Evolutionary conservation across 345 rosid species (phyloP), one percentile per base, ranked within the genome.

Genomic region (Euphorbia tirucalli): DNA sequence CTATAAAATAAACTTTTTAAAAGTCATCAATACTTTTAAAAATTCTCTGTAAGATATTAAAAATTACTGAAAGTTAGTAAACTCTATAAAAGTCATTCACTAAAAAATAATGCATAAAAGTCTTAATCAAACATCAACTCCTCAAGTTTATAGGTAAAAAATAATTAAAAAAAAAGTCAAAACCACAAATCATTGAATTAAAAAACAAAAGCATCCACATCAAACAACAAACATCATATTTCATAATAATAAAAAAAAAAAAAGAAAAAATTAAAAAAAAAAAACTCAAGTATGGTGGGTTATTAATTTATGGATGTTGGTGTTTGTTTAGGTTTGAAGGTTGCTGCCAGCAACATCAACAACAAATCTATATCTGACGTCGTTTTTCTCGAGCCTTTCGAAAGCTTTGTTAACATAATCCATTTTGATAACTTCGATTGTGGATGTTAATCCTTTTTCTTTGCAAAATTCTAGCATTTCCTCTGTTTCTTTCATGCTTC

Each of bases 321-420:
- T 61, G 24, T 65, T 64, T 43, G 54, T 30, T 22, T 35, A 35
- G 39, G 69, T 63, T 31, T 84, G 80, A 31, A 95, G 87, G 71
- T 88, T 88, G 88, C 97, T 95, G 71, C 99, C 97, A 1, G 82
- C 88, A 0, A 95, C 91, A 73, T 95, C 99, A 16, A 95, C 91
- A 0, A 90, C 97, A 25, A 95, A 95, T 75, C 97, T 77, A 56
- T 92, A 92, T 66, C 99, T 83, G n/a, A 89, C 99, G 68, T 95
- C 97, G 24, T 95, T 95, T 85, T 90, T 90, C 83, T 89, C 88
- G 4, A 92, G 91, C 83, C 99, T 84, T 75, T 92, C 97, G 5
- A 95, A 43, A 8, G 97, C 99, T 14, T 79, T 85, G 87, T 95
- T 90, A 31, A 90, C 55, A 41, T 90, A 89, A 74, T 92, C 93